A percentile compares a stretch with the other conserved stretches of the same genome.
phyloP scores from a whole-genome alignment of 2,329 filamentous ascomycete species.

The Sordariomycetes sp. region DNA sequence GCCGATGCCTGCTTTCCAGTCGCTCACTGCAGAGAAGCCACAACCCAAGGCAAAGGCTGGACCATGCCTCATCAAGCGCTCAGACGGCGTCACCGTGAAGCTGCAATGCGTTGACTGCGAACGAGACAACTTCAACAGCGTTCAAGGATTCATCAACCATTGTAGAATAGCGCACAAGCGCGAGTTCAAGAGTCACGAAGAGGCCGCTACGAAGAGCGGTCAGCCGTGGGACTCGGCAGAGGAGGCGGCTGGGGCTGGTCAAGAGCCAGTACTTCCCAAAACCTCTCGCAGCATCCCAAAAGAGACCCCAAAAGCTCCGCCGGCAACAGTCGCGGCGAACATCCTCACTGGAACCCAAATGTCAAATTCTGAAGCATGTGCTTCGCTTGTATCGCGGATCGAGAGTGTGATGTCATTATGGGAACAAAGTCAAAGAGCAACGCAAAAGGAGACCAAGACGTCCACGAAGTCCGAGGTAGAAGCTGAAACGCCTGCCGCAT shows the following conservation, averaged over 20 bases:
- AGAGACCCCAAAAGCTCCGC: neutral
- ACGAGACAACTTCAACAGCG: conserved; percentile 87
- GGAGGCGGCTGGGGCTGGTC: no score
- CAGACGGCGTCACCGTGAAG: conserved; percentile 80
- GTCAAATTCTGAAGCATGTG: conserved; percentile 41
- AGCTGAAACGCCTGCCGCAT: conserved; percentile 3
- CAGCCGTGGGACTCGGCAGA: conserved; percentile 57
- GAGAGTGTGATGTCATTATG: no score
- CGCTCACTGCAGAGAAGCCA: conserved; percentile 51
- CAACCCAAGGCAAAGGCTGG: conserved; percentile 69
- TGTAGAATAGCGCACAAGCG: conserved; percentile 91
- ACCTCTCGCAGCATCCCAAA: no score
- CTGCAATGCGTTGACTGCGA: conserved; percentile 84
- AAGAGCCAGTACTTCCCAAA: no score
- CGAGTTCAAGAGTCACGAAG: conserved; percentile 93
- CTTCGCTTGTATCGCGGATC: conserved; percentile 42
- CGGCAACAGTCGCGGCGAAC: conserved; percentile 16
- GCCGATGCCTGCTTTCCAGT: conserved; percentile 55
- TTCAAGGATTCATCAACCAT: conserved; percentile 98
- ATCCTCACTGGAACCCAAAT: conserved; percentile 33
- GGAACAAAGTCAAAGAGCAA: no score
- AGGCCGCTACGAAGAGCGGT: conserved; percentile 81
- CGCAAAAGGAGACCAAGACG: no score
- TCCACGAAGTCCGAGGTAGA: conserved; percentile 8
- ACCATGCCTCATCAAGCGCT: conserved; percentile 76